Evolutionary conservation across 2,329 filamentous ascomycete genomes (phyloP).

Genomic region (Fusarium nodosum): DNA sequence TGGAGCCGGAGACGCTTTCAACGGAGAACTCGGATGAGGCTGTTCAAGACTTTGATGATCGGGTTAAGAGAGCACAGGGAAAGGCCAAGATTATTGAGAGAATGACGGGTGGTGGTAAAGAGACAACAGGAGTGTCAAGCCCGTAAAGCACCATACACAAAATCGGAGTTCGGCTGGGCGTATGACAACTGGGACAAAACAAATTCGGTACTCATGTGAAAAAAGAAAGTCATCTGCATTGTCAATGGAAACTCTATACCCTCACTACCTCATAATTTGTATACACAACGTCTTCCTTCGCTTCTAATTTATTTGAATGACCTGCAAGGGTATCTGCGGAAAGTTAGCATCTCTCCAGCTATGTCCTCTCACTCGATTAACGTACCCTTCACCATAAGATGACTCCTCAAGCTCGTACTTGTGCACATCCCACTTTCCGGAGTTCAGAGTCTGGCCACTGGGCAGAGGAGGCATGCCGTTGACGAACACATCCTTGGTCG

Average conservation of each 20-base stretch:
- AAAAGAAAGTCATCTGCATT: slow-evolving; percentile 50
- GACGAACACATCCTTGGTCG: slow-evolving; percentile 75
- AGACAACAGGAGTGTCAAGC: slow-evolving; percentile 28
- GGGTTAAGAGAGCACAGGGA: slow-evolving; percentile 83
- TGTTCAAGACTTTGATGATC: slow-evolving; percentile 91
- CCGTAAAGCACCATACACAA: slow-evolving; percentile 2
- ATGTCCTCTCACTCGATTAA: slow-evolving; percentile 44
- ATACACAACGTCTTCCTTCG: slow-evolving; percentile 47
- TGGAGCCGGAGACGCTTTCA: slow-evolving; percentile 81
- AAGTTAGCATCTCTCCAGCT: slow-evolving; percentile 37
- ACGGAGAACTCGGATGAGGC: slow-evolving; percentile 89
- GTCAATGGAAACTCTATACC: slow-evolving; percentile 52
- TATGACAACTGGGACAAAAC: neutral
- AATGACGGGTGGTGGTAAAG: slow-evolving; percentile 60
- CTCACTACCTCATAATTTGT: slow-evolving; percentile 50
- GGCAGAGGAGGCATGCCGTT: slow-evolving; percentile 90
- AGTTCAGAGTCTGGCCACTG: slow-evolving; percentile 71
- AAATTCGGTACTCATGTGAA: neutral
- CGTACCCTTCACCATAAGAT: slow-evolving; percentile 78
- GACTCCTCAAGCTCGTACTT: slow-evolving; percentile 76
- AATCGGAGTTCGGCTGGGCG: slow-evolving; percentile 22
- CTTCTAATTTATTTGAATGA: slow-evolving; percentile 65
- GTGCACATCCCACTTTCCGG: slow-evolving; percentile 73
- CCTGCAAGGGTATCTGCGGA: slow-evolving; percentile 72
- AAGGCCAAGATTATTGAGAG: slow-evolving; percentile 90